Evolutionary conservation across 2,329 filamentous ascomycete genomes (phyloP), one percentile per base, ranked within the genome.

Genomic region (Periconia sp.): DNA sequence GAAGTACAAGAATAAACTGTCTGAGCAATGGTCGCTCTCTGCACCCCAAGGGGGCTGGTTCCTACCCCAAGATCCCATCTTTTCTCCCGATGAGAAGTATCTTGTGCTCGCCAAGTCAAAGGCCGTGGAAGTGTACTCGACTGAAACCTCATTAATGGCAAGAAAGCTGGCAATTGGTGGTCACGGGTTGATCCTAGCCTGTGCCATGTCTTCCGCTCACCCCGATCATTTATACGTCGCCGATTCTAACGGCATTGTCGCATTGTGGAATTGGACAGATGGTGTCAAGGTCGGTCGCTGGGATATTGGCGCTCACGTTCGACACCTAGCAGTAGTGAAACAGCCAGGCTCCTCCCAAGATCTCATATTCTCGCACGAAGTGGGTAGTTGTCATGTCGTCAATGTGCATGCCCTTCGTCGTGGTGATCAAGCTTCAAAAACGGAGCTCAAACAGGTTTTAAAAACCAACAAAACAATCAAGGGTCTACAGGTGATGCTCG

Each of bases 101-200:
- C 67, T 96, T 26, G 84, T 96, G 43, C 69, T 95, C 42, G 82
- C 86, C 22, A 89, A 89, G 60, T 81, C 85, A 47, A 85, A 82
- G 19, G 86, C 86, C 8, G 77, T 96, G 40, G 87, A 91, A 65
- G 80, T 96, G 18, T 95, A 94, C 70, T 88, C 88, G 2, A 83
- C 89, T 21, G 77, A 82, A 52, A 91, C 90, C 40, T 97, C 94
- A 2, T 81, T 95, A 36, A 81, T 95, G 16, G 77, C 89, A 32
- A 85, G 89, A 54, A 83, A 84, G 42, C 85, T 96, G 35, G 68
- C 71, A n/a, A 53, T 75, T 55, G 63, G 56, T 15, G 54, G 70
- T 57, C 68, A 75, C 16, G 68, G 56, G 11, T 33, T 63, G 9
- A 71, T 86, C 16, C 70, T 75, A 16, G 74, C 75, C 17, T 83